A percentile compares a stretch with the other conserved stretches of the same genome.
These are phyloP conservation scores for Fomes fomentarius DNA, from an alignment of 1,284 basidiomycete genomes.

Conservation along the genomic window DNA sequence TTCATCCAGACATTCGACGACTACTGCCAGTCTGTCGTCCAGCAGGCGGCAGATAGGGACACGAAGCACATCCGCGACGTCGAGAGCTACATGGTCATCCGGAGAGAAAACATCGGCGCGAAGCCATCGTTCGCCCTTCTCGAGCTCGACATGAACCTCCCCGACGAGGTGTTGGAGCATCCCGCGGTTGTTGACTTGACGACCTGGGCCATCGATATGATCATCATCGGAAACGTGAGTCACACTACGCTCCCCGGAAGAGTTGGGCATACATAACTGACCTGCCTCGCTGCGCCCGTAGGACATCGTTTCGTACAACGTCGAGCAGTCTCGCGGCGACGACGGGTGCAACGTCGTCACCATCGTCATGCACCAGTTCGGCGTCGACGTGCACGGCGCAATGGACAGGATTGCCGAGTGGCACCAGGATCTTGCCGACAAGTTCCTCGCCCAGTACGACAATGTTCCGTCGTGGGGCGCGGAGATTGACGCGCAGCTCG, in stretches of 20 bases:
- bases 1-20: conserved; percentile 24
- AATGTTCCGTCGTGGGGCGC: not conserved
- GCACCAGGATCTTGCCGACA: conserved; percentile 1
- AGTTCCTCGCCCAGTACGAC: conserved; percentile 2
- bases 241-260: too few species aligned
- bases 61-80: conserved; percentile 30
- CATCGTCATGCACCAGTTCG: conserved; percentile 6
- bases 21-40: conserved; percentile 37
- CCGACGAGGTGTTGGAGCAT: conserved; percentile 38
- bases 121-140: conserved; percentile 38
- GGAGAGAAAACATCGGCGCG: conserved; percentile 37
- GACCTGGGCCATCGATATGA: conserved; percentile 24
- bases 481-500: not conserved
- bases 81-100: conserved; percentile 36
- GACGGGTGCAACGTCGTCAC: conserved; percentile 25
- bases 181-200: conserved; percentile 33
- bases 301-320: conserved; percentile 32
- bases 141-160: conserved; percentile 37
- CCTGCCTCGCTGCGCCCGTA: too few species aligned
- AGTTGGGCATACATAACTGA: too few species aligned
- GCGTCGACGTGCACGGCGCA: conserved; percentile 2
- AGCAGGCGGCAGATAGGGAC: conserved; percentile 35
- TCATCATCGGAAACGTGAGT: conserved; percentile 38
- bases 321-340: conserved; percentile 28
- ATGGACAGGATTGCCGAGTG: conserved; percentile 5